phyloP scores from a whole-genome alignment of 108 stramenopile species.

The Fragilaria crotonensis region DNA sequence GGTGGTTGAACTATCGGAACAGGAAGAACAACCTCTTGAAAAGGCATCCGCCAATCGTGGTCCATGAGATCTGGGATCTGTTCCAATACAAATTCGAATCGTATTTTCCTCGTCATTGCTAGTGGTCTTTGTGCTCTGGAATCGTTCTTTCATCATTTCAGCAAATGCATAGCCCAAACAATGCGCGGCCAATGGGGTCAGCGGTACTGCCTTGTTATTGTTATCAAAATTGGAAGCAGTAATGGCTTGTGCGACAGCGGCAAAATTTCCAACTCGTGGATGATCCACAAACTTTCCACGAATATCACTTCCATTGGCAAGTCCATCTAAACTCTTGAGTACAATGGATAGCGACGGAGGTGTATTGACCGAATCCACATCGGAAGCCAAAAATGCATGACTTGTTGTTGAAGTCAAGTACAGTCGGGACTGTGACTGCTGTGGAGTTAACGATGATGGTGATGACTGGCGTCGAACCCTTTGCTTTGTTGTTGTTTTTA shows the following conservation, averaged over 20 bases:
- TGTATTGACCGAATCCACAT: slow-evolving; percentile 51
- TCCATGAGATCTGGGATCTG: slow-evolving; percentile 67
- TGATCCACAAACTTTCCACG: slow-evolving; percentile 54
- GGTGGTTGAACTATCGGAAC: no score
- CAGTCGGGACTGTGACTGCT: no score
- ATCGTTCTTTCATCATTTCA: slow-evolving; percentile 14
- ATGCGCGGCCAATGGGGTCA: slow-evolving; percentile 72
- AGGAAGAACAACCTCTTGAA: slow-evolving; percentile 51
- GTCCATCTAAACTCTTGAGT: slow-evolving; percentile 21
- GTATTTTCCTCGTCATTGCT: slow-evolving; percentile 37
- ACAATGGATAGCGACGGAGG: slow-evolving; percentile 56
- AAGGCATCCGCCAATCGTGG: slow-evolving; percentile 60
- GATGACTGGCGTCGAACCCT: no score
- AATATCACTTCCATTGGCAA: slow-evolving; percentile 62
- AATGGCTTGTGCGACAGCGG: slow-evolving; percentile 36
- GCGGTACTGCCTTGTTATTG: slow-evolving; percentile 10
- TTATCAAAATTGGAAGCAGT: slow-evolving; percentile 7
- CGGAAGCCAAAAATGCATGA: slow-evolving; percentile 12
- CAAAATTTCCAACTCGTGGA: slow-evolving; percentile 34
- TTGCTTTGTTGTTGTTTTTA: no score
- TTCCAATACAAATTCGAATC: slow-evolving; percentile 49
- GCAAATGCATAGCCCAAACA: slow-evolving; percentile 65
- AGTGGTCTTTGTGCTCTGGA: slow-evolving; percentile 4
- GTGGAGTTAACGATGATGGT: no score
- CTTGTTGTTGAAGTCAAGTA: slow-evolving; percentile 1